Evolutionary conservation across 805 yeast genomes (phyloP), one percentile per base, ranked within the genome.

Genomic region (Lipomyces orientalis): DNA sequence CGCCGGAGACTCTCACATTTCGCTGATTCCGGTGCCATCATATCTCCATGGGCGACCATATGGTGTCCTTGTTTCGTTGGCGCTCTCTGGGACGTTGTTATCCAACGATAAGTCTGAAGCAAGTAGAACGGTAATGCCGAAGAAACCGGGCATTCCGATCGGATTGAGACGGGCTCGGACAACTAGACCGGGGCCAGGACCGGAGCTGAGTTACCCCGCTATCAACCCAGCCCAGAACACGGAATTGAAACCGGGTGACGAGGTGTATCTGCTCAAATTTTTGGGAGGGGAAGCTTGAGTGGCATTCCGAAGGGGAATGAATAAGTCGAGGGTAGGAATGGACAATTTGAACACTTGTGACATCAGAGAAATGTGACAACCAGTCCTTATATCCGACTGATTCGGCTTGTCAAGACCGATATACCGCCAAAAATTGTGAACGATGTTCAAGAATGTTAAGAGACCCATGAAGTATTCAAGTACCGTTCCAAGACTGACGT

Each of bases 111-210:
- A 19, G 25, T 43, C 52, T n/a, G 29, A 22, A n/a, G 34, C 58
- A 31, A 46, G 22, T n/a, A 35, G 29, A 3, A 19, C 34, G 57
- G 33, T 51, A 33, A n/a, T 51, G 29, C 43, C 33, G 8, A 61
- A 61, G 14, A 16, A 54, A 9, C 61, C 67, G 1, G 63, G 55
- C 19, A 57, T 64, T 60, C 64, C 67, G n/a, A 49, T 64, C 14
- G 67, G 67, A 9, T 37, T 64, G 12, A 33, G 64, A 12, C 64
- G 64, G 37, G 46, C 37, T 12, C 31, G 33, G 43, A 29, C 49
- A 1, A 0, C 29, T 39, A 3, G 12, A 35, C 58, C 49, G 19
- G 39, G n/a, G 3, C 51, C 29, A 12, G 49, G n/a, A 12, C 54
- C 37, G 4, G 61, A 22, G 46, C 16, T 14, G 35, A 19, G 46